phyloP scores from a whole-genome alignment of 2,329 filamentous ascomycete genomes.

The Penicillium freii region DNA sequence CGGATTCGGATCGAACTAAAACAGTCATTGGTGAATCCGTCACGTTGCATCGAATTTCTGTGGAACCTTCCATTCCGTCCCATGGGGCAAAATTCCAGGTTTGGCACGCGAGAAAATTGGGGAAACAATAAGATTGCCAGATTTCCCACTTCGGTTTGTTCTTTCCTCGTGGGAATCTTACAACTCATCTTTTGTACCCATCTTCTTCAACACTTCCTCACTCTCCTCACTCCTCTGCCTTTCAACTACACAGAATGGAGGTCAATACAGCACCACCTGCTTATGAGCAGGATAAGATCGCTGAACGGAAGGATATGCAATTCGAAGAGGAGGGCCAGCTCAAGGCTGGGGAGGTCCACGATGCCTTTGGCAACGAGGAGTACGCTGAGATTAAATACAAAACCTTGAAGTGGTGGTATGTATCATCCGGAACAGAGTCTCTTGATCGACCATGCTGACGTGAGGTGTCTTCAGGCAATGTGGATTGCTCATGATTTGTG shows the following conservation, averaged over 20 bases:
- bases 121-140: conserved; percentile 2
- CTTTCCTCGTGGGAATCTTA: background rate
- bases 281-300: conserved; percentile 25
- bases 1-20: conserved; percentile 4
- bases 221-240: background rate
- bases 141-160: background rate
- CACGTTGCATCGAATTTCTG: conserved; percentile 5
- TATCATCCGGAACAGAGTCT: background rate
- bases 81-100: background rate
- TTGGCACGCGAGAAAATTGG: background rate
- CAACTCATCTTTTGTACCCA: background rate
- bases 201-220: background rate
- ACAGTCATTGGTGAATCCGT: conserved; percentile 1
- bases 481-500: conserved; percentile 28
- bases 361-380: conserved; percentile 28
- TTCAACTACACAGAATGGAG: conserved; percentile 17
- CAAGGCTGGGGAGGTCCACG: conserved; percentile 24
- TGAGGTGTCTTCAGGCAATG: conserved; percentile 18
- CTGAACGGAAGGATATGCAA: conserved; percentile 11
- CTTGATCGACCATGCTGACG: background rate
- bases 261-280: conserved; percentile 18
- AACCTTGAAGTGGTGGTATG: conserved; percentile 28
- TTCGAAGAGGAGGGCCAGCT: conserved; percentile 20
- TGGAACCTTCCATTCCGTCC: conserved; percentile 3
- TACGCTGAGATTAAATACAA: conserved; percentile 29